A percentile compares a stretch with the other conserved stretches of the same genome.
Evolutionary conservation across 192 early-diverging fungal species (phyloP).

Genomic region (Coemansia sp.): DNA sequence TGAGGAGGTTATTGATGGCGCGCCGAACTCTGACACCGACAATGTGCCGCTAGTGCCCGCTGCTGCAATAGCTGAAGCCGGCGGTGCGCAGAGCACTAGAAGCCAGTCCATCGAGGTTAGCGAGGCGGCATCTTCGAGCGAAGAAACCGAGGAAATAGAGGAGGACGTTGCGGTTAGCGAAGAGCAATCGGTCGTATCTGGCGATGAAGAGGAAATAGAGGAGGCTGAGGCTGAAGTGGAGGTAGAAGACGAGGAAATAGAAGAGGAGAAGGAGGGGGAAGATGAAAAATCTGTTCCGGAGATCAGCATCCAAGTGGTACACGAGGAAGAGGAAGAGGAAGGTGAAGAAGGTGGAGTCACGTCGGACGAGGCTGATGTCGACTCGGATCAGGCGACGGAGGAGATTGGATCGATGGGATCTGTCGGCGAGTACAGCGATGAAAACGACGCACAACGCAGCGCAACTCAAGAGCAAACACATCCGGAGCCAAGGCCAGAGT

Average conservation of each 20-base stretch:
- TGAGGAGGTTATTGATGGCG: conserved; percentile 30
- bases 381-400: conserved; percentile 34
- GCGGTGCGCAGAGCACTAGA: neutral
- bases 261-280: neutral
- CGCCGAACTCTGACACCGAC: neutral
- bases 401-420: conserved; percentile 29
- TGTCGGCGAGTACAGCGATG: conserved; percentile 4
- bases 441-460: neutral
- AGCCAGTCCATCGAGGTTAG: conserved; percentile 8
- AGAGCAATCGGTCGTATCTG: conserved; percentile 7
- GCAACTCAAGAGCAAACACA: neutral
- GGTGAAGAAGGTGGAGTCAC: neutral
- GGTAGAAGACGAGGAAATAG: conserved; percentile 2
- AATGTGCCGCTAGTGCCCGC: conserved; percentile 5
- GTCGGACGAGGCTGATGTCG: conserved; percentile 3
- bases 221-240: neutral
- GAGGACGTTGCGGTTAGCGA: neutral
- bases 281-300: neutral
- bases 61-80: conserved; percentile 3
- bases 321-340: neutral
- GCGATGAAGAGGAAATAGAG: neutral
- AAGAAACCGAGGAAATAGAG: conserved; percentile 8
- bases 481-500: too few relatives aligned
- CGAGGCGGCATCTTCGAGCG: neutral
- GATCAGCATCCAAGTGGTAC: neutral